These are phyloP conservation scores for Boletus vinaceobasis DNA, from an alignment of 768 basidiomycete species.

Conservation along the genomic window DNA sequence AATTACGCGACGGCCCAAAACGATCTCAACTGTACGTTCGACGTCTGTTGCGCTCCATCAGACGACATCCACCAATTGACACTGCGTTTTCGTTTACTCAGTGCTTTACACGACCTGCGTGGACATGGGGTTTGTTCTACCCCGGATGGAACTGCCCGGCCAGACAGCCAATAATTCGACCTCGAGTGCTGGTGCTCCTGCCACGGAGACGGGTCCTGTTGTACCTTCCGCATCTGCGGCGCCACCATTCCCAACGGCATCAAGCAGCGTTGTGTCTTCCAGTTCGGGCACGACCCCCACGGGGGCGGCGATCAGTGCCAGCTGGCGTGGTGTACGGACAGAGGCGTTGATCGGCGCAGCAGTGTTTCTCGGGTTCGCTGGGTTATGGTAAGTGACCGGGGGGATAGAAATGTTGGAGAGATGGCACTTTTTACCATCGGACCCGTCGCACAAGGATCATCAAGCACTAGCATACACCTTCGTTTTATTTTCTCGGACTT, in stretches of 20 bases:
- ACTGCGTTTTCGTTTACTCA: not conserved
- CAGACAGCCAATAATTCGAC: constrained; percentile 19
- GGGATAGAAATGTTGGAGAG: not conserved
- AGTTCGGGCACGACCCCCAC: not conserved
- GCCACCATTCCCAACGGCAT: not conserved
- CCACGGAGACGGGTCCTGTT: not conserved
- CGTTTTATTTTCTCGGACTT: constrained; percentile 4
- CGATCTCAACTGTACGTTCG: constrained; percentile 35
- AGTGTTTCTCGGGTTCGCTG: constrained; percentile 5
- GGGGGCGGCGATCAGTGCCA: not conserved
- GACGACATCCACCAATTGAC: not conserved
- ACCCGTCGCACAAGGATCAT: constrained; percentile 6
- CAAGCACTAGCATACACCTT: constrained; percentile 13
- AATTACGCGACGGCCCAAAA: constrained; percentile 31
- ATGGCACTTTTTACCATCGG: not conserved
- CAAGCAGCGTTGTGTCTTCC: not conserved
- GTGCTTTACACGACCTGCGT: constrained; percentile 26
- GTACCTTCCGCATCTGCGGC: not conserved
- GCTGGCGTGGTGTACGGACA: not conserved
- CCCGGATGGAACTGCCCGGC: constrained; percentile 24
- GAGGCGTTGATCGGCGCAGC: constrained; percentile 3
- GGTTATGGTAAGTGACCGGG: constrained; percentile 8
- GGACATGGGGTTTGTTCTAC: constrained; percentile 23
- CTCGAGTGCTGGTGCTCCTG: not conserved
- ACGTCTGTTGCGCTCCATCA: too few species aligned